These are phyloP conservation scores for Pythium phragmitis DNA, from an alignment of 352 stramenopile genomes.

Conservation along the genomic window DNA sequence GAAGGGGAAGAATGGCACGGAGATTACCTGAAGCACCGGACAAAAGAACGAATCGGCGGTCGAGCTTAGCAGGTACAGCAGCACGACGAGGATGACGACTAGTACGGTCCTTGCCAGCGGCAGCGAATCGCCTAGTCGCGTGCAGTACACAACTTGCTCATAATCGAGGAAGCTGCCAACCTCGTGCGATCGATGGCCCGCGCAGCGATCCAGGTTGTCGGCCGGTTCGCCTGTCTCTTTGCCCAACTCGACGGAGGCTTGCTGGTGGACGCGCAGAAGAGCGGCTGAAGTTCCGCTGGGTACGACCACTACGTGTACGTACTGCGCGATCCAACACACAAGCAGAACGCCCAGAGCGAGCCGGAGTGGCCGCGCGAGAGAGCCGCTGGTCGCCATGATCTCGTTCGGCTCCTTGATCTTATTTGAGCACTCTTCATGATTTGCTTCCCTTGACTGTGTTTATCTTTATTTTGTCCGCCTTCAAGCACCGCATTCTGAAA, in stretches of 20 bases:
- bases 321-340: constrained; percentile 3
- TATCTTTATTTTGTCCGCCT: background rate
- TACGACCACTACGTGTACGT: background rate
- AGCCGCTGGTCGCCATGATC: background rate
- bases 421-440: background rate
- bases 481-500: background rate
- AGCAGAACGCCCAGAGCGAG: constrained; percentile 3
- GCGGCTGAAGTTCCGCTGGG: background rate
- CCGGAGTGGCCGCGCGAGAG: constrained; percentile 16
- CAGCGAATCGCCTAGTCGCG: constrained; percentile 41
- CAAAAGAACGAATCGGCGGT: constrained; percentile 85
- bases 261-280: background rate
- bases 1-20: background rate
- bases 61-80: constrained; percentile 79
- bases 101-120: constrained; percentile 39
- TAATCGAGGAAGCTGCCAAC: constrained; percentile 65
- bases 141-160: constrained; percentile 60
- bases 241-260: background rate
- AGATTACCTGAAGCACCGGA: constrained; percentile 53
- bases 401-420: background rate
- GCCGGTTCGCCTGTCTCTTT: background rate
- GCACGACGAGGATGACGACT: constrained; percentile 47
- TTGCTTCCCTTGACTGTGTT: background rate
- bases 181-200: background rate
- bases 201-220: constrained; percentile 10